Conservation (phyloP, 768 basidiomycete genomes). For the Kwoniella sp. region DNA sequence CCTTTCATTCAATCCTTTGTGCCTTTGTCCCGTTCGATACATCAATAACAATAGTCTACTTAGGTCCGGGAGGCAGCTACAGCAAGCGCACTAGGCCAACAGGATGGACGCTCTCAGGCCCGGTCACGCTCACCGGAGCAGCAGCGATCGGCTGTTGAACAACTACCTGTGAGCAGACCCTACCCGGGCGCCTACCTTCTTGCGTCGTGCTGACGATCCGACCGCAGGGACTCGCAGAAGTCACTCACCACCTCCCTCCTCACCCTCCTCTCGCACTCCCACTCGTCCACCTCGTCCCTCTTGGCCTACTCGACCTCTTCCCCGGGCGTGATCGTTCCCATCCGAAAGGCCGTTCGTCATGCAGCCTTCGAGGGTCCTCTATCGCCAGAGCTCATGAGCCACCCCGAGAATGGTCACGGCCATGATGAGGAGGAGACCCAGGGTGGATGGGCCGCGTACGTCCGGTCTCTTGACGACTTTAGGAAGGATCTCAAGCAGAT, state of each 20-base stretch:
- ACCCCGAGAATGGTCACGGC: constrained; percentile 18
- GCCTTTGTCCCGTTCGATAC: too few species aligned
- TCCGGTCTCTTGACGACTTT: constrained; percentile 45
- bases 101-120: constrained; percentile 46
- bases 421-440: constrained; percentile 21
- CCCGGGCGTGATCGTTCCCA: constrained; percentile 42
- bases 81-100: too few species aligned
- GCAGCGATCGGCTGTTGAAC: constrained; percentile 45
- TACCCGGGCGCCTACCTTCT: neutral
- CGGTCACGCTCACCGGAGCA: constrained; percentile 47
- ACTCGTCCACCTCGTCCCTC: constrained; percentile 49
- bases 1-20: too few species aligned
- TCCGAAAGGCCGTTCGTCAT: constrained; percentile 46
- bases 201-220: neutral
- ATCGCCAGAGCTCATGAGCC: constrained; percentile 26
- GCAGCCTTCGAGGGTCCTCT: constrained; percentile 49
- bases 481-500: constrained; percentile 49
- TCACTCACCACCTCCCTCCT: constrained; percentile 42
- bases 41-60: too few species aligned
- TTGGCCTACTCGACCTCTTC: constrained; percentile 50
- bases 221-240: constrained; percentile 45
- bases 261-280: constrained; percentile 48
- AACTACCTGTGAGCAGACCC: constrained; percentile 45
- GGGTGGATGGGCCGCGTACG: constrained; percentile 46
- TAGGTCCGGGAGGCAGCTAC: too few species aligned